Conservation (phyloP, 805 yeast species). For the Barnettozyma botsteinii region DNA sequence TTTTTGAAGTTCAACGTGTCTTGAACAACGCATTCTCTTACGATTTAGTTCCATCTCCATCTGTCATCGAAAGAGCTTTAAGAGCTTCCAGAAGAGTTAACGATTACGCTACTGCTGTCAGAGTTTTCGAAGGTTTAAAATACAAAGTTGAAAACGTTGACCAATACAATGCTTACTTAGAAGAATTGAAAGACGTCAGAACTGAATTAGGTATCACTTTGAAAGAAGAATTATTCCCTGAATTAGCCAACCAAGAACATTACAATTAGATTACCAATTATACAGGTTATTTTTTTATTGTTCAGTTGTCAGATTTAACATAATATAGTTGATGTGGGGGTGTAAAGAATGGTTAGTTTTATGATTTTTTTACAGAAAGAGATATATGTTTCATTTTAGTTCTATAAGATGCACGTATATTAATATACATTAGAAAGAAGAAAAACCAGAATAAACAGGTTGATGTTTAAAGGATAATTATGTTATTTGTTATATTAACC, state of each 20-base stretch:
- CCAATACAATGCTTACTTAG: conserved; percentile 94
- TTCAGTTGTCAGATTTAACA: conserved; percentile 5
- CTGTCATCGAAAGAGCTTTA: conserved; percentile 90
- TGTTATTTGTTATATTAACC: neutral
- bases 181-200: conserved; percentile 87
- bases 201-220: conserved; percentile 89
- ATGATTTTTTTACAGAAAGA: conserved; percentile 6
- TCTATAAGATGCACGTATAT: conserved; percentile 4
- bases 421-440: conserved; percentile 5
- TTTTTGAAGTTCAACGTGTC: conserved; percentile 87
- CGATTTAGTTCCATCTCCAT: conserved; percentile 97
- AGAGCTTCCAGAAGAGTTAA: conserved; percentile 98
- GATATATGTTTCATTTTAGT: conserved; percentile 8
- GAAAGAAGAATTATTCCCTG: conserved; percentile 78
- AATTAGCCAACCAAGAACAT: conserved; percentile 22
- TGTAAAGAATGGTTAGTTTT: conserved; percentile 6
- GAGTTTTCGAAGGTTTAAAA: conserved; percentile 96
- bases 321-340: neutral
- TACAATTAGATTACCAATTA: conserved; percentile 15
- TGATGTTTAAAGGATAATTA: neutral
- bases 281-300: neutral
- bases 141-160: conserved; percentile 92
- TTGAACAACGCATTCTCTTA: conserved; percentile 97
- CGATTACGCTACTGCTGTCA: conserved; percentile 97
- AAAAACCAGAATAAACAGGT: neutral